These are phyloP conservation scores for Tarenaya hassleriana DNA, from an alignment of 345 rosid species.

Conservation along the genomic window DNA sequence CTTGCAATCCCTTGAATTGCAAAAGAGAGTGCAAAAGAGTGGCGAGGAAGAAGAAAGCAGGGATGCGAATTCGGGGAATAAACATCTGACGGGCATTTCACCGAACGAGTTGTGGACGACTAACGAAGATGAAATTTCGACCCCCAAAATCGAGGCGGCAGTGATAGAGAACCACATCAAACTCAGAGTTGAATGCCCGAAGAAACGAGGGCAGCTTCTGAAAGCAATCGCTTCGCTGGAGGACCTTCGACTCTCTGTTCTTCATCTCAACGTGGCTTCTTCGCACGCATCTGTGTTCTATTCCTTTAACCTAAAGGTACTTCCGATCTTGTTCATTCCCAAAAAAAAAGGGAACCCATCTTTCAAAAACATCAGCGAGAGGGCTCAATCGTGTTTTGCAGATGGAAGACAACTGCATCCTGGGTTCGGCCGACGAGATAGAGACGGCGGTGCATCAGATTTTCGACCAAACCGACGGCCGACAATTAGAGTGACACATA, in stretches of 20 bases:
- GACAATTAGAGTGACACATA: conserved; percentile 4
- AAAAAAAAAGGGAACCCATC: conserved; percentile 6
- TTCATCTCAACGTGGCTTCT: conserved; percentile 58
- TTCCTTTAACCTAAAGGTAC: conserved; percentile 77
- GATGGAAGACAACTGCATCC: conserved; percentile 61
- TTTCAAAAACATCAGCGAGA: not conserved
- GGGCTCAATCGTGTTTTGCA: conserved; percentile 17
- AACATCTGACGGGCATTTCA: conserved; percentile 25
- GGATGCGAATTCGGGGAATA: not conserved
- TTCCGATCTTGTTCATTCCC: not conserved
- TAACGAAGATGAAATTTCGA: conserved; percentile 23
- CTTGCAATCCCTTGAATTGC: conserved; percentile 52
- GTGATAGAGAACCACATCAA: conserved; percentile 48
- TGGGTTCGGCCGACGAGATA: conserved; percentile 54
- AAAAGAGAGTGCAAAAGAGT: conserved; percentile 31
- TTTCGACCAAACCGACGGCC: conserved; percentile 40
- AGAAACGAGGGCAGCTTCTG: conserved; percentile 49
- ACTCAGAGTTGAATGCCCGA: conserved; percentile 50
- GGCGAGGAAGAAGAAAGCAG: conserved; percentile 16
- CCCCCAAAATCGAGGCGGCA: conserved; percentile 43
- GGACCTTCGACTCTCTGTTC: conserved; percentile 51
- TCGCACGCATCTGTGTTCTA: conserved; percentile 36
- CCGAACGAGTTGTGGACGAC: conserved; percentile 14
- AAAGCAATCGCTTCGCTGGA: conserved; percentile 61
- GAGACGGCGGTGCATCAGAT: conserved; percentile 47